A percentile compares a stretch with the other conserved stretches of the same genome.
These are phyloP conservation scores for Neofusicoccum cordaticola DNA, from an alignment of 2,329 filamentous ascomycete species.

Conservation along the genomic window DNA sequence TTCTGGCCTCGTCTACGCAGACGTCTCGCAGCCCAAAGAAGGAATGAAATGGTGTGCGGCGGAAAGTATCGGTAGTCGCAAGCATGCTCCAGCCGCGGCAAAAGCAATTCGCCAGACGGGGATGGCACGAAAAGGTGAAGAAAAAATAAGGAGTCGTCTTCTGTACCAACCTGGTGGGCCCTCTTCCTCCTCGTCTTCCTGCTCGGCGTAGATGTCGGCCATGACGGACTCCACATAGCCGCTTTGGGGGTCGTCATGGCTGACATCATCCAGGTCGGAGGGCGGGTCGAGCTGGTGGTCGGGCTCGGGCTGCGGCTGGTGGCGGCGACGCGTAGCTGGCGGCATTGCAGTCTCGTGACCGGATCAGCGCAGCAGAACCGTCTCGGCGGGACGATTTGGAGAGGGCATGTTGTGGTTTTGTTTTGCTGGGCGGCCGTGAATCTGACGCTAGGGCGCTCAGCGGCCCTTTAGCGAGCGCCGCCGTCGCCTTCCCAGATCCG, in stretches of 20 bases:
- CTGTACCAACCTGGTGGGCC: conserved; percentile 12
- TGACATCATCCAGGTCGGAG: conserved; percentile 15
- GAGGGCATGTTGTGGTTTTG: conserved; percentile 13
- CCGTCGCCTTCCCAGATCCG: neutral
- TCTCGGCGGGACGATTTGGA: neutral
- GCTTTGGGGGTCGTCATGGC: neutral
- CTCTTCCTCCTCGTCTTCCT: conserved; percentile 27
- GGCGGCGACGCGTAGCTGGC: conserved; percentile 28
- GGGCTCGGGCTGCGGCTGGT: conserved; percentile 22
- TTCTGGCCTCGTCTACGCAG: neutral
- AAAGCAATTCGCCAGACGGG: neutral
- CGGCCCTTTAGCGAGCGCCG: neutral
- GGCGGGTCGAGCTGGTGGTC: conserved; percentile 18
- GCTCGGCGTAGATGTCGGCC: conserved; percentile 28
- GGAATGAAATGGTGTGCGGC: neutral
- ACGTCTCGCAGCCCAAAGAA: neutral
- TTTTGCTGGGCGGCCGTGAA: conserved; percentile 2
- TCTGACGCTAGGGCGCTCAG: neutral
- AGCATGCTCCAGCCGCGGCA: neutral
- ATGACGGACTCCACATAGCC: conserved; percentile 13
- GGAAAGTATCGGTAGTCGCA: neutral
- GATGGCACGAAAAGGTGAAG: neutral
- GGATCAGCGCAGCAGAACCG: neutral
- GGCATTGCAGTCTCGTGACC: conserved; percentile 23
- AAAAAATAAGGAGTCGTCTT: neutral